Evolutionary conservation across 495 filamentous ascomycete genomes (phyloP), one percentile per base, ranked within the genome.

Genomic region (Annulohypoxylon nitens): DNA sequence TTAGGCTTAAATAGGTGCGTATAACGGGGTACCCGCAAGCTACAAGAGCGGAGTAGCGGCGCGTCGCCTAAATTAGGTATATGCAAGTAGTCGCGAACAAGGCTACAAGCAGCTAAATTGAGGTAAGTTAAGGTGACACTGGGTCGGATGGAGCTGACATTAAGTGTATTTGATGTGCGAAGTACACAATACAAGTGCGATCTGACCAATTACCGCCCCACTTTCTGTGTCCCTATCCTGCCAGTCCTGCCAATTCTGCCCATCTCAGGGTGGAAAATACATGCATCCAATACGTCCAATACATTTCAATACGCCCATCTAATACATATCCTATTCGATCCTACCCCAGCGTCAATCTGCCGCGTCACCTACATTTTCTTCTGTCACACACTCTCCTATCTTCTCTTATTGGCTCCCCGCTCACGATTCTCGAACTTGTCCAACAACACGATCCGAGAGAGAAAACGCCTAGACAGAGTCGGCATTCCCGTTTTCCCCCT

Each of bases 401-500:
- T 64, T 23, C 20, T 64, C 54, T 70, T 26, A 70, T 75, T 71
- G 64, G 72, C 18, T 74, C 67, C 62, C 67, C 71, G 41, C 63
- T 47, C 48, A 34, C 70, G 48, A 50, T 67, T 47, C 57, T 69
- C 53, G 34, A 64, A 67, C 41, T 60, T 62, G 66, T 74, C 55
- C 57, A 54, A 74, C 67, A 66, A 9, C 47, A 14, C 43, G 43
- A 47, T 47, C 43, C 43, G 43, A 47, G 50, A 62, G 59, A 55
- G 33, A 66, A 18, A 64, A 61, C 39, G 61, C 43, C 53, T 61
- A 66, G 41, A 14, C 41, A 62, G 25, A 47, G 36, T 47, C 51
- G 59, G 20, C 50, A 25, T 54, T 53, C 33, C 20, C 33, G 58
- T 45, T 47, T 47, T 30, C 30, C 53, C 50, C 26, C 36, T 55